A percentile compares a stretch with the other conserved stretches of the same genome.
phyloP scores from a whole-genome alignment of 768 basidiomycete species.

The Lentinus brumalis region DNA sequence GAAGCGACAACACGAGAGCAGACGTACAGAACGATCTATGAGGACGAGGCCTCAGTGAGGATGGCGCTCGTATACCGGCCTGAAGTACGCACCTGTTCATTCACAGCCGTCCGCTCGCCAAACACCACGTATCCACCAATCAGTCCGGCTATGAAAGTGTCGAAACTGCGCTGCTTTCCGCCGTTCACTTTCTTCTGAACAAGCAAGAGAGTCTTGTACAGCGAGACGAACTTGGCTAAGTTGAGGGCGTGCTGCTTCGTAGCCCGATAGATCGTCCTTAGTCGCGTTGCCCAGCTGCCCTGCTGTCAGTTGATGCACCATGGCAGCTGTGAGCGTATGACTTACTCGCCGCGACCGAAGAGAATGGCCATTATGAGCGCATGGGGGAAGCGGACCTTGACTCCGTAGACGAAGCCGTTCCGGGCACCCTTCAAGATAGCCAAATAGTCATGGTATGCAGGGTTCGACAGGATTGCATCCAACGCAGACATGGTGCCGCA shows the following conservation, averaged over 20 bases:
- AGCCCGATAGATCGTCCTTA: conserved; percentile 71
- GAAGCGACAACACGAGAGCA: conserved; percentile 90
- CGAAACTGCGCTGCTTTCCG: conserved; percentile 78
- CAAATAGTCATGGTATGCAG: conserved; percentile 85
- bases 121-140: conserved; percentile 91
- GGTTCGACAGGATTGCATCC: conserved; percentile 53
- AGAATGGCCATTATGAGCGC: conserved; percentile 95
- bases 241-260: conserved; percentile 92
- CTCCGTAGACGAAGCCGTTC: conserved; percentile 88
- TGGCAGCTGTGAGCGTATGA: conserved; percentile 22
- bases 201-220: conserved; percentile 87
- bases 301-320: conserved; percentile 12
- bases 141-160: conserved; percentile 92
- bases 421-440: conserved; percentile 93
- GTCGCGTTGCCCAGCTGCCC: conserved; percentile 69
- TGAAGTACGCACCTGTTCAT: conserved; percentile 74
- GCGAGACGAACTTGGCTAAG: conserved; percentile 89
- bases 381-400: conserved; percentile 93
- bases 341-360: conserved; percentile 90
- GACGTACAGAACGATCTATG: conserved; percentile 94
- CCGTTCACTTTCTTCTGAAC: conserved; percentile 80
- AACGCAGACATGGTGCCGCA: conserved; percentile 29
- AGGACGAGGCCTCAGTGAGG: neutral
- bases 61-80: neutral
- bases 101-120: conserved; percentile 83